Evolutionary conservation across 108 stramenopile genomes (phyloP), one percentile per base, ranked within the genome.

Genomic region (Seminavis robusta): DNA sequence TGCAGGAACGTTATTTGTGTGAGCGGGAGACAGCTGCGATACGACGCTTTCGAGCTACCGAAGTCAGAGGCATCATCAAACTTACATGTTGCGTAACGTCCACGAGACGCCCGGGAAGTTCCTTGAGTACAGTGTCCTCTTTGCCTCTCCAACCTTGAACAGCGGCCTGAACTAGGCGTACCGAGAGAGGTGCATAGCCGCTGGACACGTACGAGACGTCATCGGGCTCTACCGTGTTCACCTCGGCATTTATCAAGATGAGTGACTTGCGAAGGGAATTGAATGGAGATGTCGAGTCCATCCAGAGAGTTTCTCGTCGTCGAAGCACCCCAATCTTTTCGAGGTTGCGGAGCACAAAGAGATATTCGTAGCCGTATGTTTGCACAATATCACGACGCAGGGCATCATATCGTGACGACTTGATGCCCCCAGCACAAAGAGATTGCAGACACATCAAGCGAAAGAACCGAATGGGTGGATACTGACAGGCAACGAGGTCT

Each of bases 121-220:
- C 80, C 34, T 62, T 66, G 51, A 88, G 48, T 1, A 80, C 63
- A 27, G 88, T 87, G 5, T 83, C 80, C n/a, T n/a, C n/a, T 45
- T 79, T 52, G n/a, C 81, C 81, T 16, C 49, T 55, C 78, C 89
- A 94, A 27, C 94, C 95, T 44, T 76, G 73, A 56, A 94, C 70
- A 6, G 90, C 84, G 19, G 84, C 66, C 65, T 97, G 92, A 23
- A 98, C 64, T 47, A 96, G 69, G 7, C 97, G 79, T 27, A 90
- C 88, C 0, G 89, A 71, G 25, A 98, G 71, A 0, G 97, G 97
- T 1, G 93, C 95, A 40, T 96, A 98, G 10, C 88, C 97, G 6
- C 88, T 87, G 21, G 88, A 83, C 5, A 96, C 95, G 63, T 97
- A 98, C 21, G 94, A 68, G 6, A 93, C 74, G 66, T 98, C 97